Percentiles rank a stretch among this genome's conserved stretches.
phyloP scores from a whole-genome alignment of 2,329 filamentous ascomycete species.

The Ceratocystiopsis minuta region DNA sequence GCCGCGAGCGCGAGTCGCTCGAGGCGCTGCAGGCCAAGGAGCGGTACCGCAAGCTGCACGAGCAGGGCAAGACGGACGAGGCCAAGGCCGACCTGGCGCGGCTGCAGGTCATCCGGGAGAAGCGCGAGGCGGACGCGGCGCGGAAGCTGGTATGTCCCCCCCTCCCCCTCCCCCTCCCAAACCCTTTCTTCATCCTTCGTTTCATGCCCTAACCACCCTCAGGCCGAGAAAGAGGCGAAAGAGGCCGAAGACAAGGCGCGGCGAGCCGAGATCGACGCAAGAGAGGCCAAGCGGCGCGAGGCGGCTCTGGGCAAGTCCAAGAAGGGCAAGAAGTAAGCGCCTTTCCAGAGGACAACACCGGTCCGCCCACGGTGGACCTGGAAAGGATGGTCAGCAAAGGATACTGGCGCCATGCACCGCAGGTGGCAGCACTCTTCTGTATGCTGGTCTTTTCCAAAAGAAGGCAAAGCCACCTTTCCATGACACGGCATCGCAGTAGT shows the following conservation, averaged over 20 bases:
- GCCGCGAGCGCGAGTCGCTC: constrained; percentile 51
- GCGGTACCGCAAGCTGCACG: constrained; percentile 78
- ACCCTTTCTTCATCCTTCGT: no score
- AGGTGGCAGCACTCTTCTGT: no score
- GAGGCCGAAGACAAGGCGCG: constrained; percentile 32
- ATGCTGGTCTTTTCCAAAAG: no score
- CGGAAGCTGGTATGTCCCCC: constrained; percentile 54
- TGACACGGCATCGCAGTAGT: no score
- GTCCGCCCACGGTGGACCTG: no score
- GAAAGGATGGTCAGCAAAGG: no score
- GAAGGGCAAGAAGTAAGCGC: constrained; percentile 23
- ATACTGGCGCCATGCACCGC: no score
- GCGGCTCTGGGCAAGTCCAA: constrained; percentile 33
- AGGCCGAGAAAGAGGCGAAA: constrained; percentile 41
- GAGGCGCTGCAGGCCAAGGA: constrained; percentile 81
- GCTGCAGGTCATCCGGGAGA: constrained; percentile 64
- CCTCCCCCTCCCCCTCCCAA: no score
- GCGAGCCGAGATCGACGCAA: constrained; percentile 32
- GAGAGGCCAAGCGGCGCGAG: constrained; percentile 37
- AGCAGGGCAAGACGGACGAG: constrained; percentile 92
- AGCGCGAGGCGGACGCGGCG: constrained; percentile 66
- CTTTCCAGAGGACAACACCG: background rate
- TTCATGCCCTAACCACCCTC: no score
- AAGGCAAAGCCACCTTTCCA: no score
- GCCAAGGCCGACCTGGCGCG: constrained; percentile 77